These are phyloP conservation scores for Piedraia hortae DNA, from an alignment of 2,329 filamentous ascomycete species.

Conservation along the genomic window DNA sequence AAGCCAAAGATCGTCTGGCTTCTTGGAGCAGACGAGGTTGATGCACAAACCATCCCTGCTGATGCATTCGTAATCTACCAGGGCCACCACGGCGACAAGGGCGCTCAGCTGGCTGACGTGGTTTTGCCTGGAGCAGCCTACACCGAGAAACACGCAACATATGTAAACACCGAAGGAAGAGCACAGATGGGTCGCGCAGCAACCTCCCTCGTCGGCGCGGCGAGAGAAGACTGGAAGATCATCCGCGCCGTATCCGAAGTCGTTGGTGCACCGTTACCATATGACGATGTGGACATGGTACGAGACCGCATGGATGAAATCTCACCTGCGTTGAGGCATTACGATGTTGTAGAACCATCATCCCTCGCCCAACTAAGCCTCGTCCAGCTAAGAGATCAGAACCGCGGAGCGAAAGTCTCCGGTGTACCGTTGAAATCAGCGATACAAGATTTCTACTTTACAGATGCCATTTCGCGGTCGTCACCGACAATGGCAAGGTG, in stretches of 20 bases:
- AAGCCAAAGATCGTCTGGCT: slow-evolving; percentile 92
- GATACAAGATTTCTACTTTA: slow-evolving; percentile 95
- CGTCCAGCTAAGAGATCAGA: slow-evolving; percentile 82
- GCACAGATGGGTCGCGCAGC: slow-evolving; percentile 83
- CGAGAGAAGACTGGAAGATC: slow-evolving; percentile 97
- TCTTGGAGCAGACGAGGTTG: slow-evolving; percentile 78
- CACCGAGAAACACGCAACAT: slow-evolving; percentile 88
- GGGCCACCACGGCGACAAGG: slow-evolving; percentile 86
- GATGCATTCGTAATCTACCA: slow-evolving; percentile 94
- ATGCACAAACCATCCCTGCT: slow-evolving; percentile 65
- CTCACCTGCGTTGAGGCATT: slow-evolving; percentile 63
- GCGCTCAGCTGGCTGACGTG: slow-evolving; percentile 77
- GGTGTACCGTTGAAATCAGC: slow-evolving; percentile 54
- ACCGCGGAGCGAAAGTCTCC: slow-evolving; percentile 56
- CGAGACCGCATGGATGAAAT: slow-evolving; percentile 90
- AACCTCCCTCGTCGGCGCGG: slow-evolving; percentile 63
- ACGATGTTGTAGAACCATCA: slow-evolving; percentile 61
- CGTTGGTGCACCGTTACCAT: slow-evolving; percentile 60
- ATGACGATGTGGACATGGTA: slow-evolving; percentile 72
- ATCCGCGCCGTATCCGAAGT: slow-evolving; percentile 81
- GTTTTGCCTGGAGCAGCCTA: slow-evolving; percentile 85
- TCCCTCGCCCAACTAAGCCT: slow-evolving; percentile 27
- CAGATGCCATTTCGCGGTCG: slow-evolving; percentile 86
- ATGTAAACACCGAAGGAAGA: slow-evolving; percentile 91
- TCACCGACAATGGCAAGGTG: slow-evolving; percentile 96